phyloP scores from a whole-genome alignment of 331 rosid genomes.

The Arachis monticola region DNA sequence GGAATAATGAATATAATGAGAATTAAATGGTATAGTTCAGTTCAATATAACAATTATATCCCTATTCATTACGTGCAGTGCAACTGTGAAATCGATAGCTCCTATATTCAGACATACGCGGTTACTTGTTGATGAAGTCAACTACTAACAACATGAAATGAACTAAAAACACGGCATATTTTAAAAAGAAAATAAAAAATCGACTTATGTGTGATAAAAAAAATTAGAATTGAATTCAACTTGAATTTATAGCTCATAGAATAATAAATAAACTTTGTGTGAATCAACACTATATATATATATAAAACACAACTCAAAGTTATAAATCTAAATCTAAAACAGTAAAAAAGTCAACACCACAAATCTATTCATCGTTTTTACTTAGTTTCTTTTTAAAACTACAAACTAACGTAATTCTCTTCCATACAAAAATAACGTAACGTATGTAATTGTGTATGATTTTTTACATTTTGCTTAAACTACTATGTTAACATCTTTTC shows the following conservation, averaged over 20 bases:
- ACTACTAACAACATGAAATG: not conserved
- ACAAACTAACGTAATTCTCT: not conserved
- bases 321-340: not conserved
- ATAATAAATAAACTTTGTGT: too few relatives aligned
- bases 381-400: not conserved
- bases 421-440: not conserved
- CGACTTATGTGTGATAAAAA: too few relatives aligned
- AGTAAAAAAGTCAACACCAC: conserved; percentile 12
- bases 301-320: not conserved
- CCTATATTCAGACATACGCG: not conserved
- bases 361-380: too few relatives aligned
- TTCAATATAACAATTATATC: not conserved
- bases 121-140: conserved; percentile 7
- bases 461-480: too few relatives aligned
- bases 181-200: not conserved
- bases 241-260: too few relatives aligned
- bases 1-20: too few relatives aligned
- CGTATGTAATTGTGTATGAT: too few relatives aligned
- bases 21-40: not conserved
- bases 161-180: not conserved
- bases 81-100: not conserved
- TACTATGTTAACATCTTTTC: too few relatives aligned
- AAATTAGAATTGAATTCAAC: too few relatives aligned
- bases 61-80: not conserved
- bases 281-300: too few relatives aligned